These are phyloP conservation scores for Tetragonia tetragonoides DNA, from an alignment of 148 eudicot species.

Conservation along the genomic window DNA sequence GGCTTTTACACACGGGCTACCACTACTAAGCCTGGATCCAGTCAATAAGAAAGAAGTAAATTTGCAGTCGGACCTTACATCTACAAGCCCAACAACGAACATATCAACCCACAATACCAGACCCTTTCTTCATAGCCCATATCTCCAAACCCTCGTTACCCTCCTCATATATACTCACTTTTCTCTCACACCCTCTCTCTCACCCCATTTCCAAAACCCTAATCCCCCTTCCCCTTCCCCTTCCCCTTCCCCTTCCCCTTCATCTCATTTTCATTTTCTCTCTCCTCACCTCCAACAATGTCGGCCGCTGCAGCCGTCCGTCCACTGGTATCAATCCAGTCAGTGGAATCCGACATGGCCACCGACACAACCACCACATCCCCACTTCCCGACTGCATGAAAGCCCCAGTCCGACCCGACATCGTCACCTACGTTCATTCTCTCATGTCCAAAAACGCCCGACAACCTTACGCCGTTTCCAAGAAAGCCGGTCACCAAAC, in stretches of 20 bases:
- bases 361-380: constrained; percentile 30
- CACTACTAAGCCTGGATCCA: no score
- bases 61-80: no score
- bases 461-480: constrained; percentile 49
- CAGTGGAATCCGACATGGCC: constrained; percentile 43
- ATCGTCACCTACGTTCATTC: constrained; percentile 40
- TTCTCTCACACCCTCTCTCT: not conserved
- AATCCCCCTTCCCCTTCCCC: not conserved
- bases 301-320: constrained; percentile 37
- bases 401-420: constrained; percentile 41
- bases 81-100: no score
- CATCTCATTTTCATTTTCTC: not conserved
- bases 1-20: no score
- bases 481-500: constrained; percentile 40
- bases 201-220: not conserved
- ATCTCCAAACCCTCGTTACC: not conserved
- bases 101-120: no score
- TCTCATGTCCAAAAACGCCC: constrained; percentile 37
- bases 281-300: constrained; percentile 11
- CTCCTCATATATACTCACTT: not conserved
- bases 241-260: not conserved
- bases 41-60: no score
- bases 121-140: no score
- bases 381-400: constrained; percentile 38
- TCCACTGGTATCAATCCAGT: constrained; percentile 35